These are phyloP conservation scores for Usnea hakonensis DNA, from an alignment of 495 filamentous ascomycete genomes.

Conservation along the genomic window DNA sequence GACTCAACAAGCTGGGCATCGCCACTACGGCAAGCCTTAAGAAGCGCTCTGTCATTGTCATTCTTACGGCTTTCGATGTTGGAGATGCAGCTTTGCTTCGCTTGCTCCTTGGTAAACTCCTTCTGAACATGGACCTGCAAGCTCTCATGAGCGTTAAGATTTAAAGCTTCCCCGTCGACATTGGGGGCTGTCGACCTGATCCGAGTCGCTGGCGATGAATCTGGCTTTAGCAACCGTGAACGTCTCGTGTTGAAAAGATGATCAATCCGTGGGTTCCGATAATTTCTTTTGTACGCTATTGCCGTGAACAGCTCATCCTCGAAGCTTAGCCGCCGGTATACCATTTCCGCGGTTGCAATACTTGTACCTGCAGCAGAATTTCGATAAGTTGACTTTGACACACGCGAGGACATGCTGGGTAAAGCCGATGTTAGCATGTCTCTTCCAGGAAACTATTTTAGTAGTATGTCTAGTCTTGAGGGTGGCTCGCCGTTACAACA, in stretches of 20 bases:
- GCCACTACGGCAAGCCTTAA: not conserved
- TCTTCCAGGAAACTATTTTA: no score
- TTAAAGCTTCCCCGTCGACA: not conserved
- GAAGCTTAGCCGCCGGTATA: conserved; percentile 10
- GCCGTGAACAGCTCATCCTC: conserved; percentile 13
- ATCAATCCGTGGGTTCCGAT: not conserved
- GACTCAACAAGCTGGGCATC: not conserved
- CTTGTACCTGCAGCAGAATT: not conserved
- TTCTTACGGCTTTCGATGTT: not conserved
- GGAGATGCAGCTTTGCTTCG: not conserved
- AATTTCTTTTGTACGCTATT: conserved; percentile 8
- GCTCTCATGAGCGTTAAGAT: not conserved
- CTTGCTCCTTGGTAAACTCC: not conserved
- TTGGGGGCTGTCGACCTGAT: not conserved
- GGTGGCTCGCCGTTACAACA: no score
- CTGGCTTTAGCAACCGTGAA: not conserved
- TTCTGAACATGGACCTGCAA: not conserved
- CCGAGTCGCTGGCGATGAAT: not conserved
- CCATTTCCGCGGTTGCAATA: not conserved
- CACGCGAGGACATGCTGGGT: conserved; percentile 3
- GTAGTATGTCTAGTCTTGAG: no score
- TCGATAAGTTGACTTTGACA: not conserved
- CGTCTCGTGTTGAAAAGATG: not conserved
- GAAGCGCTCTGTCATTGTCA: not conserved
- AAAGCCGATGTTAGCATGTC: no score